Evolutionary conservation across 2,329 filamentous ascomycete genomes (phyloP).

Genomic region (Talaromyces sp.): DNA sequence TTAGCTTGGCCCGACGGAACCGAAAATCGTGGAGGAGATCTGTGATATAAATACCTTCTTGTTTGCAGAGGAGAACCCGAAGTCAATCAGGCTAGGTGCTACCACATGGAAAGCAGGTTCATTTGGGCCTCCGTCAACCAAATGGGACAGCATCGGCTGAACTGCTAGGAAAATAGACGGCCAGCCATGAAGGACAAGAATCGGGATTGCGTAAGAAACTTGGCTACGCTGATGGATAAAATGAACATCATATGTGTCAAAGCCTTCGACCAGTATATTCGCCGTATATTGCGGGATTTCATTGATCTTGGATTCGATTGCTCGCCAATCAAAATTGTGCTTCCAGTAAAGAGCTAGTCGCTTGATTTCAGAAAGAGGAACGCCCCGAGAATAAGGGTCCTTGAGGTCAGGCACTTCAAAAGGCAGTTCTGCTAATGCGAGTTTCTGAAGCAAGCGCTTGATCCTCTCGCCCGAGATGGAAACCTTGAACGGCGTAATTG

Average conservation of each 20-base stretch:
- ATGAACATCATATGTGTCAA: neutral
- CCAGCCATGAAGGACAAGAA: constrained; percentile 17
- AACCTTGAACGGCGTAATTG: constrained; percentile 1
- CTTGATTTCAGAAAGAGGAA: neutral
- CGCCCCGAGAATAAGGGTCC: neutral
- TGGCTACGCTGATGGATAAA: constrained; percentile 2
- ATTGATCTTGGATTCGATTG: neutral
- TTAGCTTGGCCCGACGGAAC: neutral
- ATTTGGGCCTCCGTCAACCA: neutral
- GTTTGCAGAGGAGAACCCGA: neutral
- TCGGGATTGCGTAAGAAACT: constrained; percentile 2
- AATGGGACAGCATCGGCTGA: constrained; percentile 3
- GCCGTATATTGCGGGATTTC: neutral
- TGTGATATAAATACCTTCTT: neutral
- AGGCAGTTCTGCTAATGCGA: constrained; percentile 14
- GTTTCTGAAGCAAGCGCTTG: constrained; percentile 13
- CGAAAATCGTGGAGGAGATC: neutral
- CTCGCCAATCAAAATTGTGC: neutral
- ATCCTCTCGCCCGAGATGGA: constrained; percentile 8
- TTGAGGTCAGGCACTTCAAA: neutral
- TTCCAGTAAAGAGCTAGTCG: neutral
- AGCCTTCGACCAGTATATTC: neutral
- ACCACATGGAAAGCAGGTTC: neutral
- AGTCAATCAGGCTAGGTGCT: neutral
- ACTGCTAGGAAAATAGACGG: constrained; percentile 13